Percentiles rank a stretch among this genome's conserved stretches.
These are phyloP conservation scores for Calonectria crousiana DNA, from an alignment of 2,329 filamentous ascomycete species.

Conservation along the genomic window DNA sequence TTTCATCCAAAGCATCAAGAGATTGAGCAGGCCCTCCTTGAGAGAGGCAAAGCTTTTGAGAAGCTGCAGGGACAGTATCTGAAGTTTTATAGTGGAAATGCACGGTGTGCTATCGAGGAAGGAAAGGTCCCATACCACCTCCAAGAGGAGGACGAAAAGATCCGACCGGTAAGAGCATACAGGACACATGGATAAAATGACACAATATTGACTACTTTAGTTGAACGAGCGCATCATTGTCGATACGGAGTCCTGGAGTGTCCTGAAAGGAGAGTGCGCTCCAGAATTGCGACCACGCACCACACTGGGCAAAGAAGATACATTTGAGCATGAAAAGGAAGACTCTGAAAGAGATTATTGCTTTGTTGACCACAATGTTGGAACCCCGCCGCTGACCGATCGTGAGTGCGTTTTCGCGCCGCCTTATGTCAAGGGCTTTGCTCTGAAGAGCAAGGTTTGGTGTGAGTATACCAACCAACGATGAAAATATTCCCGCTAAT, in stretches of 20 bases:
- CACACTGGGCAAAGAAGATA: neutral
- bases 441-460: constrained; percentile 24
- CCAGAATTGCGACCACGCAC: neutral
- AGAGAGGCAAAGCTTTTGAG: constrained; percentile 5
- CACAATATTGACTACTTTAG: neutral
- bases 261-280: neutral
- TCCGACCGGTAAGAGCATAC: neutral
- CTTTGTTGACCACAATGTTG: neutral
- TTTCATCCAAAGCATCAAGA: neutral
- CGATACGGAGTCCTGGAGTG: neutral
- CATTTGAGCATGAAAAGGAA: neutral
- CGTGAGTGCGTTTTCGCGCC: constrained; percentile 21
- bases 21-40: neutral
- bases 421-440: constrained; percentile 12
- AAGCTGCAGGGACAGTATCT: neutral
- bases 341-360: neutral
- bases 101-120: neutral
- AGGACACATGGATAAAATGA: neutral
- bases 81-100: neutral
- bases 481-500: neutral
- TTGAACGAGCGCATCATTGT: constrained; percentile 6
- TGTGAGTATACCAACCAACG: constrained; percentile 6
- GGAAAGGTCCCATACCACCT: neutral
- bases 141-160: neutral
- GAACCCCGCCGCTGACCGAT: constrained; percentile 3